These are phyloP conservation scores for Cenococcum geophilum DNA, from an alignment of 495 filamentous ascomycete genomes.

Conservation along the genomic window DNA sequence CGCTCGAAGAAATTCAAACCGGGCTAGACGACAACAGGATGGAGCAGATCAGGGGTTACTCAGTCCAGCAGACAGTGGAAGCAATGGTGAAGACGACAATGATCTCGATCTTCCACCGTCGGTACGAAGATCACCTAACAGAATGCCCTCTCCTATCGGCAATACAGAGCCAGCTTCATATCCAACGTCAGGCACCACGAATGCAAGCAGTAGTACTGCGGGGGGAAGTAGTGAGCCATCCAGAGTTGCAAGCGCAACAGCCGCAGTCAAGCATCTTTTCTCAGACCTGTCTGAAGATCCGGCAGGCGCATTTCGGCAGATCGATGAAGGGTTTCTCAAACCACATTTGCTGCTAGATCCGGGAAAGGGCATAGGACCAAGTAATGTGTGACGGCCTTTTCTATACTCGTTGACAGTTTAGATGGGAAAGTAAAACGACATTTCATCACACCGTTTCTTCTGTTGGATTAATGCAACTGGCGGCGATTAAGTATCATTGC, in stretches of 20 bases:
- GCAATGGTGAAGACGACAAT: conserved; percentile 53
- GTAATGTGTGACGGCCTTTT: conserved; percentile 18
- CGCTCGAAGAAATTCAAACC: conserved; percentile 45
- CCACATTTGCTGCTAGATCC: conserved; percentile 83
- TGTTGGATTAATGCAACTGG: conserved; percentile 1
- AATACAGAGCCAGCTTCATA: conserved; percentile 22
- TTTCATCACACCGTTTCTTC: not conserved
- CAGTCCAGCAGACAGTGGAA: conserved; percentile 49
- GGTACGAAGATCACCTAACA: conserved; percentile 32
- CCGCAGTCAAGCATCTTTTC: conserved; percentile 67
- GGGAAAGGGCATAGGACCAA: conserved; percentile 38
- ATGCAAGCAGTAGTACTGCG: conserved; percentile 29
- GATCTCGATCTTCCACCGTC: conserved; percentile 47
- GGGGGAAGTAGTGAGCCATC: conserved; percentile 33
- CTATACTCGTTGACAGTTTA: not conserved
- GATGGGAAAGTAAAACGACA: not conserved
- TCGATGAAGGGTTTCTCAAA: conserved; percentile 97
- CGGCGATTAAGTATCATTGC: not conserved
- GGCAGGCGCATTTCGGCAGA: conserved; percentile 80
- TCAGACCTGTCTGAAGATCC: conserved; percentile 79
- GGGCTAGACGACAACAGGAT: conserved; percentile 38
- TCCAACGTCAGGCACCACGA: conserved; percentile 31
- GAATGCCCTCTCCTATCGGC: conserved; percentile 26
- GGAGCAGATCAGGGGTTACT: conserved; percentile 64
- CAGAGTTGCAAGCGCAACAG: conserved; percentile 45